These are phyloP conservation scores for Lipomyces starkeyi DNA, from an alignment of 805 yeast genomes.

Conservation along the genomic window DNA sequence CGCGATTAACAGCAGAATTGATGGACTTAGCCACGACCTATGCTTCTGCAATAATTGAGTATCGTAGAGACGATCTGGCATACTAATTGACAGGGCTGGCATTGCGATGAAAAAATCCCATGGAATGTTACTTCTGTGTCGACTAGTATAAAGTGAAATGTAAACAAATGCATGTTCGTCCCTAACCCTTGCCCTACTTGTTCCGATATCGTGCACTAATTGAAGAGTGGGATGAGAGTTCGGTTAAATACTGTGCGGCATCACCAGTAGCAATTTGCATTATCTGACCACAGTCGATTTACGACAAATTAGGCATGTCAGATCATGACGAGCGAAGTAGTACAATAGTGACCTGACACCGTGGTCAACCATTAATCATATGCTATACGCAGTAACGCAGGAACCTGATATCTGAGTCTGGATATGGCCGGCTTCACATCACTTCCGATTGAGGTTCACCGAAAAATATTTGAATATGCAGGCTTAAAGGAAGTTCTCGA, in stretches of 20 bases:
- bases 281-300: background rate
- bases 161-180: background rate
- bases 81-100: background rate
- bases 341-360: background rate
- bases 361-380: background rate
- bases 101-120: background rate
- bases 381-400: background rate
- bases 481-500: background rate
- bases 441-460: conserved; percentile 1
- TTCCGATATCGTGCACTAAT: no score
- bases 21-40: background rate
- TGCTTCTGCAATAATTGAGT: background rate
- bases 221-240: no score
- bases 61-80: background rate
- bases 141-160: background rate
- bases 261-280: background rate
- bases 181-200: no score
- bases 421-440: background rate
- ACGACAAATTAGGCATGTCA: background rate
- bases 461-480: background rate
- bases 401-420: background rate
- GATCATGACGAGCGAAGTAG: background rate
- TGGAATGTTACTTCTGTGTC: background rate
- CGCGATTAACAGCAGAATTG: background rate
- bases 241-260: no score